phyloP scores from a whole-genome alignment of 305 asterid species.

The Fraxinus paxiana region DNA sequence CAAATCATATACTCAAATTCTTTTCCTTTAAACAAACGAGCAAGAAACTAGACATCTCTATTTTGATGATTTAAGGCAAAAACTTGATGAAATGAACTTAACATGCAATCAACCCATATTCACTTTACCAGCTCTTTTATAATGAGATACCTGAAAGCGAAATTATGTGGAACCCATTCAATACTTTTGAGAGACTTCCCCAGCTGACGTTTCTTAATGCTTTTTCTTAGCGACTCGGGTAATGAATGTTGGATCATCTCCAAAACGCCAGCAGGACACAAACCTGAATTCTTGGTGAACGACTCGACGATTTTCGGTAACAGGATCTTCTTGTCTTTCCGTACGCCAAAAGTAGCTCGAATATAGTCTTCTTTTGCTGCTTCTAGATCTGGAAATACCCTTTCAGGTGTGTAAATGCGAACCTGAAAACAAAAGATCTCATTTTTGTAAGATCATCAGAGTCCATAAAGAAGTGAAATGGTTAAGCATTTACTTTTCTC shows the following conservation, averaged over 20 bases:
- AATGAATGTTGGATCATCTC: conserved; percentile 68
- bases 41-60: conserved; percentile 18
- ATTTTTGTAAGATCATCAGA: conserved; percentile 6
- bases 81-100: background rate
- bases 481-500: background rate
- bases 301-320: conserved; percentile 69
- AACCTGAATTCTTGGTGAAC: conserved; percentile 71
- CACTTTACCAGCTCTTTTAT: conserved; percentile 69
- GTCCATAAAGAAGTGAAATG: background rate
- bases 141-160: conserved; percentile 73
- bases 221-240: conserved; percentile 69
- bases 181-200: conserved; percentile 61
- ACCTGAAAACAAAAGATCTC: conserved; percentile 40
- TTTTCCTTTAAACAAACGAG: conserved; percentile 25
- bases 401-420: conserved; percentile 72
- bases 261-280: conserved; percentile 52
- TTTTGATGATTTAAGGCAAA: background rate
- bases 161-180: conserved; percentile 84
- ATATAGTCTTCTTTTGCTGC: conserved; percentile 86
- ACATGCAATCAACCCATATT: background rate
- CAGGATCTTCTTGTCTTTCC: conserved; percentile 67
- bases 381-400: conserved; percentile 75
- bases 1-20: conserved; percentile 16
- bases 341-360: conserved; percentile 82
- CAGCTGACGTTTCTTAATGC: conserved; percentile 60